These are phyloP conservation scores for Hordeum pubiflorum DNA, from an alignment of 202 grass and related monocot genomes.

Conservation along the genomic window DNA sequence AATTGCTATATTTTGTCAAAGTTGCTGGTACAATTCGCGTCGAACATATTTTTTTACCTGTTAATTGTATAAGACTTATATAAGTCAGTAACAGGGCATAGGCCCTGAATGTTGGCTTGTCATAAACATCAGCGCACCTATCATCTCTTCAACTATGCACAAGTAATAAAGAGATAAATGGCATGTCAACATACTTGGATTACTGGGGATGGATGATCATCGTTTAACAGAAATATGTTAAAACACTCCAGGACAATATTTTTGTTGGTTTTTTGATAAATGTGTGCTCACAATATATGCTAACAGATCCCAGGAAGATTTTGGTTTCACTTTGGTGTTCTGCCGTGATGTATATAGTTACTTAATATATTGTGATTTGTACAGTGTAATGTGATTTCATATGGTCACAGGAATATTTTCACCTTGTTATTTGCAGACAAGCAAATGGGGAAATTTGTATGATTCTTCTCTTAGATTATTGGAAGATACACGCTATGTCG, in stretches of 20 bases:
- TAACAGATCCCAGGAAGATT: background rate
- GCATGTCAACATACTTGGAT: background rate
- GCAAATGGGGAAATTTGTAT: constrained; percentile 67
- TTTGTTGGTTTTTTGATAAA: constrained; percentile 24
- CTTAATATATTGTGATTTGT: background rate
- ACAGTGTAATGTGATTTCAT: constrained; percentile 5
- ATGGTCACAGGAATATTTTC: background rate
- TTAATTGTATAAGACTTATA: background rate
- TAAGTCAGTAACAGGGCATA: background rate
- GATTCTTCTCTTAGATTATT: constrained; percentile 69
- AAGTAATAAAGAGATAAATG: background rate
- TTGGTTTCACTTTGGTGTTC: constrained; percentile 3
- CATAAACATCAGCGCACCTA: background rate
- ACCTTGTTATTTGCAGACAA: constrained; percentile 62
- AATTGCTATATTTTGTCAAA: background rate
- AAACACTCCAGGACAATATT: background rate
- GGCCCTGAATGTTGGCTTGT: background rate
- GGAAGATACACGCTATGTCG: constrained; percentile 74
- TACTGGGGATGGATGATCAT: constrained; percentile 4
- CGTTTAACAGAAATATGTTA: no score
- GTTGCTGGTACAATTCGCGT: background rate
- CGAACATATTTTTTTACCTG: background rate
- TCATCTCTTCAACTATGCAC: constrained; percentile 15
- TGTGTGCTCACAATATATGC: background rate
- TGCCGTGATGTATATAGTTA: background rate